phyloP scores from a whole-genome alignment of 2,329 filamentous ascomycete genomes.

The Trichoderma aggressivum region DNA sequence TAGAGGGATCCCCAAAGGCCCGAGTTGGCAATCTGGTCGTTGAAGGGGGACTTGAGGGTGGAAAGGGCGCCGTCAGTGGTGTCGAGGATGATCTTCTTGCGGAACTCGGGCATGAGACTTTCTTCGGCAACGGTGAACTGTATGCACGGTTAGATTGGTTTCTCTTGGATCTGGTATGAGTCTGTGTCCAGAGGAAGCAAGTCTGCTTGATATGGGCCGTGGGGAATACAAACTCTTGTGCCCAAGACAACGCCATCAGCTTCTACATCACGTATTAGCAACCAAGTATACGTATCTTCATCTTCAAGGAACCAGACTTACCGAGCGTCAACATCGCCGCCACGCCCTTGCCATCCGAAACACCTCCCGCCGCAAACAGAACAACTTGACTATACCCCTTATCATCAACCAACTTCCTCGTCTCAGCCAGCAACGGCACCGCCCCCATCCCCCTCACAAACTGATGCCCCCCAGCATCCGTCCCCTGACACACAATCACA shows the following conservation, averaged over 20 bases:
- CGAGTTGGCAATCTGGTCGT: slow-evolving; percentile 39
- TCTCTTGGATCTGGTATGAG: background rate
- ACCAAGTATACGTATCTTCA: background rate
- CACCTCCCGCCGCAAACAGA: slow-evolving; percentile 58
- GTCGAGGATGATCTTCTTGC: slow-evolving; percentile 40
- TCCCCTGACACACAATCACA: slow-evolving; percentile 59
- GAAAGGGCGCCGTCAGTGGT: slow-evolving; percentile 42
- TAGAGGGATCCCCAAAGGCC: slow-evolving; percentile 42
- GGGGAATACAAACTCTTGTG: slow-evolving; percentile 34
- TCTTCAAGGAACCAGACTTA: slow-evolving; percentile 26
- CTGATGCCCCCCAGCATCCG: slow-evolving; percentile 64
- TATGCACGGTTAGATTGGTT: background rate
- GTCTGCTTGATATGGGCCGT: background rate
- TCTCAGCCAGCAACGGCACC: slow-evolving; percentile 56
- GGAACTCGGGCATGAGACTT: slow-evolving; percentile 39
- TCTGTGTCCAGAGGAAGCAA: too few species aligned
- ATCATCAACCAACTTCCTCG: slow-evolving; percentile 43
- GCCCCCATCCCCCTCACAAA: slow-evolving; percentile 52
- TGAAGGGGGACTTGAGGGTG: slow-evolving; percentile 46
- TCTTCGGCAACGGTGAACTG: slow-evolving; percentile 45
- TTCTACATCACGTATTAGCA: slow-evolving; percentile 29
- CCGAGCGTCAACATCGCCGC: slow-evolving; percentile 55
- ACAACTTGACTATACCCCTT: slow-evolving; percentile 36
- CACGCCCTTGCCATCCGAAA: slow-evolving; percentile 53
- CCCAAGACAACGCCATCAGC: slow-evolving; percentile 45